These are phyloP conservation scores for Lodderomyces margitis DNA, from an alignment of 1,139 yeast species.

Conservation along the genomic window DNA sequence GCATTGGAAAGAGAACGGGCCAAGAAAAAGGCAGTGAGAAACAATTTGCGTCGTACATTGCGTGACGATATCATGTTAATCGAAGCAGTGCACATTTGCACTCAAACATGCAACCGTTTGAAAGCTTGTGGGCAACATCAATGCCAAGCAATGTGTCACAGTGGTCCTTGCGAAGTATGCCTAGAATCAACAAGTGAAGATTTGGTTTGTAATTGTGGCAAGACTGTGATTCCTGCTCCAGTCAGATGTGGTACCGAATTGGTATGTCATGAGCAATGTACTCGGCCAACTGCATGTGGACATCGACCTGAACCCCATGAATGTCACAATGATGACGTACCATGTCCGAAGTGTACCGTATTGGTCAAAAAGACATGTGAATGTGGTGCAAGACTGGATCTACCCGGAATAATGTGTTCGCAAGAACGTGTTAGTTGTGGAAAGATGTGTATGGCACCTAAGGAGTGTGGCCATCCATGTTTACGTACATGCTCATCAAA, in stretches of 20 bases:
- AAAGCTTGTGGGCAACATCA: slow-evolving; percentile 72
- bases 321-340: slow-evolving; percentile 64
- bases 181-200: slow-evolving; percentile 82
- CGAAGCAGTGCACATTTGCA: slow-evolving; percentile 79
- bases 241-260: slow-evolving; percentile 85
- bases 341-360: slow-evolving; percentile 79
- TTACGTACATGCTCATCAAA: slow-evolving; percentile 50
- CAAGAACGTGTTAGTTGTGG: slow-evolving; percentile 75
- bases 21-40: slow-evolving; percentile 50
- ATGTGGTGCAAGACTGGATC: slow-evolving; percentile 58
- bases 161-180: slow-evolving; percentile 84
- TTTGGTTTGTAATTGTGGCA: slow-evolving; percentile 80
- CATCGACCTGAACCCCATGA: slow-evolving; percentile 70
- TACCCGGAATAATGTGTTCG: slow-evolving; percentile 71
- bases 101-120: slow-evolving; percentile 62
- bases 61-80: slow-evolving; percentile 55
- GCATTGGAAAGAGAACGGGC: slow-evolving; percentile 65
- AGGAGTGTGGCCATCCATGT: slow-evolving; percentile 75
- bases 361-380: slow-evolving; percentile 63
- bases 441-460: slow-evolving; percentile 52
- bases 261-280: slow-evolving; percentile 68
- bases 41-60: slow-evolving; percentile 33
- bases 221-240: slow-evolving; percentile 78
- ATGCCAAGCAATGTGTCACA: slow-evolving; percentile 76
- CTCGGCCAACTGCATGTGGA: slow-evolving; percentile 64